phyloP scores from a whole-genome alignment of 2,329 filamentous ascomycete genomes.

The Venturia asperata region DNA sequence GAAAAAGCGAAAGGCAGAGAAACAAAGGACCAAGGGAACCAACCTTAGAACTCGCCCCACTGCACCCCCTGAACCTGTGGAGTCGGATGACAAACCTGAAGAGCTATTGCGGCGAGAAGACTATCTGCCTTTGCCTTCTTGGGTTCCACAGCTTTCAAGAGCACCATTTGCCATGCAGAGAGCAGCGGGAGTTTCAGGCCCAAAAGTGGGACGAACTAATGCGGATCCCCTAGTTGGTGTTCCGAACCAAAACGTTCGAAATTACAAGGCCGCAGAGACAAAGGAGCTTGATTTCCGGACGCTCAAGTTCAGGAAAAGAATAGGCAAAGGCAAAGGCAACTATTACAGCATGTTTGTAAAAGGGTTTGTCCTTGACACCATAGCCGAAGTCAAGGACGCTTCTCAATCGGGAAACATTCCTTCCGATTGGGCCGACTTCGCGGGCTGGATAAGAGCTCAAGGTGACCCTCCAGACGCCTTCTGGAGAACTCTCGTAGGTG shows the following conservation, averaged over 20 bases:
- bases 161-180: conserved; percentile 26
- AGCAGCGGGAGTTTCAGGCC: conserved; percentile 24
- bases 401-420: conserved; percentile 17
- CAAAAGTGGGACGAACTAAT: conserved; percentile 29
- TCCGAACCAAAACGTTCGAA: conserved; percentile 25
- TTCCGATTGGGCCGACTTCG: conserved; percentile 4
- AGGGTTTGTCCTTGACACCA: conserved; percentile 13
- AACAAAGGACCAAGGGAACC: not conserved
- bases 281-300: conserved; percentile 10
- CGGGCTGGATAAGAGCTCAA: not conserved
- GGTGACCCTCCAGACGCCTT: conserved; percentile 26
- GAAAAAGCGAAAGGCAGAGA: conserved; percentile 15
- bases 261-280: conserved; percentile 29
- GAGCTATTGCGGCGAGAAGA: conserved; percentile 3
- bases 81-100: not conserved
- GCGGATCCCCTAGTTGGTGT: conserved; percentile 33
- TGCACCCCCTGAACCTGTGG: conserved; percentile 6
- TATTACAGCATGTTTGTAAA: conserved; percentile 16
- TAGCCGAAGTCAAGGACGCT: not conserved
- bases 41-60: not conserved
- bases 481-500: conserved; percentile 17
- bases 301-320: conserved; percentile 19
- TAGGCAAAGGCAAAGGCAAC: conserved; percentile 20
- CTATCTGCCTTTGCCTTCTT: conserved; percentile 27
- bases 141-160: conserved; percentile 25